Percentiles rank a stretch among this genome's conserved stretches.
Evolutionary conservation across 345 rosid genomes (phyloP).

Genomic region (Gossypium rotundifolium): DNA sequence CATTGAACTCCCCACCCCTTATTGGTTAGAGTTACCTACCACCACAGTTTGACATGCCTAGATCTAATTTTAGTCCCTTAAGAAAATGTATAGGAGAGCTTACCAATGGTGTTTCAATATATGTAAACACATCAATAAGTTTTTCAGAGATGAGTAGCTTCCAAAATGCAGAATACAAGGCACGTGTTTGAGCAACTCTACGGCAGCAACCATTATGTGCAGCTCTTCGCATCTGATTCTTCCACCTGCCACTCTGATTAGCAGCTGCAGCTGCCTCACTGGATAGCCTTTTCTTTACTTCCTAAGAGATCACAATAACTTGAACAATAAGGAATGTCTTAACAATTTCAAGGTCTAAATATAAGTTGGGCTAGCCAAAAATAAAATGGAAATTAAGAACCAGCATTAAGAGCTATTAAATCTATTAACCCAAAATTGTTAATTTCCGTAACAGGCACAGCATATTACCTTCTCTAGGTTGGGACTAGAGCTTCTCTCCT

Average conservation of each 20-base stretch:
- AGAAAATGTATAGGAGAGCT: conserved; percentile 18
- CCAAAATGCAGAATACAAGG: conserved; percentile 68
- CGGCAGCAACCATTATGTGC: conserved; percentile 97
- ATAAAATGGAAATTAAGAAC: not conserved
- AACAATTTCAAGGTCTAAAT: not conserved
- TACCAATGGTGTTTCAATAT: conserved; percentile 63
- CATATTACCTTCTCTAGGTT: conserved; percentile 78
- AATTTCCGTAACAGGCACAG: not conserved
- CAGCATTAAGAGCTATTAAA: not conserved
- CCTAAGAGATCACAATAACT: conserved; percentile 42
- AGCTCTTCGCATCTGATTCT: conserved; percentile 86
- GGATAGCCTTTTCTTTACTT: conserved; percentile 72
- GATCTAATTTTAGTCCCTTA: conserved; percentile 8
- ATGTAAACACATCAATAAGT: not conserved
- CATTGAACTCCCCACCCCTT: not conserved
- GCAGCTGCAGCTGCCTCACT: conserved; percentile 84
- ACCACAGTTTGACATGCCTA: not conserved
- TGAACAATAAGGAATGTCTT: conserved; percentile 4
- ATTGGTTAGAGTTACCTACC: not conserved
- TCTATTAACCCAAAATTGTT: conserved; percentile 1
- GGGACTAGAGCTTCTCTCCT: conserved; percentile 80
- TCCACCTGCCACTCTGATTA: conserved; percentile 68
- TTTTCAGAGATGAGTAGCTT: conserved; percentile 4
- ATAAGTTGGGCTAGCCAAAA: not conserved
- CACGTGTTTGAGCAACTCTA: conserved; percentile 80